Percentiles rank a stretch among this genome's conserved stretches.
Evolutionary conservation across 352 stramenopile species (phyloP).

Genomic region (Thalassiosira gravida): DNA sequence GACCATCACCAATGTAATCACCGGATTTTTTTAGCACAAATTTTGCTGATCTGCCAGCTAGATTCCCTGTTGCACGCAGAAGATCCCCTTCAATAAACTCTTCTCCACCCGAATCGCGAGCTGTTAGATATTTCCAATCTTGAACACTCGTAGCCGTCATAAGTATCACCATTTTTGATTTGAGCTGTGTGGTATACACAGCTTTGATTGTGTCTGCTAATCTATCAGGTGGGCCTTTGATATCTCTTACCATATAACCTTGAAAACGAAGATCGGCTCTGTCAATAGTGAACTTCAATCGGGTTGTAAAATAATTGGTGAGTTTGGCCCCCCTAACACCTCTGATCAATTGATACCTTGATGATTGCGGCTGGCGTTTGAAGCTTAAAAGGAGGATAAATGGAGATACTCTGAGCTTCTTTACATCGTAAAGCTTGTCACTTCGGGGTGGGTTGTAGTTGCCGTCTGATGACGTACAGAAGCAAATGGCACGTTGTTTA

Average conservation of each 20-base stretch:
- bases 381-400: slow-evolving; percentile 82
- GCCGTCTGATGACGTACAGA: slow-evolving; percentile 29
- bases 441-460: slow-evolving; percentile 75
- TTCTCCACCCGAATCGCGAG: slow-evolving; percentile 77
- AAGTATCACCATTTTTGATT: slow-evolving; percentile 84
- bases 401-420: slow-evolving; percentile 75
- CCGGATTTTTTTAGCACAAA: slow-evolving; percentile 80
- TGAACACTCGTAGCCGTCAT: slow-evolving; percentile 82
- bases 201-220: slow-evolving; percentile 77
- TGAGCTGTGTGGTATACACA: slow-evolving; percentile 79
- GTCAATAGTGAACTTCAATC: slow-evolving; percentile 84
- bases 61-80: slow-evolving; percentile 80
- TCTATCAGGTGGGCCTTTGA: slow-evolving; percentile 81
- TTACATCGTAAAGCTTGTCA: slow-evolving; percentile 80
- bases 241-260: slow-evolving; percentile 61
- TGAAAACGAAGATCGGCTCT: slow-evolving; percentile 78
- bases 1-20: slow-evolving; percentile 73
- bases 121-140: slow-evolving; percentile 84
- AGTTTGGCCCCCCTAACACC: slow-evolving; percentile 68
- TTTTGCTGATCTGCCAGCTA: slow-evolving; percentile 79
- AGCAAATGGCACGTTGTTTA: slow-evolving; percentile 7
- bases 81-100: slow-evolving; percentile 86
- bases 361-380: slow-evolving; percentile 74
- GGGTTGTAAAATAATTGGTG: slow-evolving; percentile 84
- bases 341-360: slow-evolving; percentile 66